These are phyloP conservation scores for Xylaria cubensis DNA, from an alignment of 495 filamentous ascomycete species.

Conservation along the genomic window DNA sequence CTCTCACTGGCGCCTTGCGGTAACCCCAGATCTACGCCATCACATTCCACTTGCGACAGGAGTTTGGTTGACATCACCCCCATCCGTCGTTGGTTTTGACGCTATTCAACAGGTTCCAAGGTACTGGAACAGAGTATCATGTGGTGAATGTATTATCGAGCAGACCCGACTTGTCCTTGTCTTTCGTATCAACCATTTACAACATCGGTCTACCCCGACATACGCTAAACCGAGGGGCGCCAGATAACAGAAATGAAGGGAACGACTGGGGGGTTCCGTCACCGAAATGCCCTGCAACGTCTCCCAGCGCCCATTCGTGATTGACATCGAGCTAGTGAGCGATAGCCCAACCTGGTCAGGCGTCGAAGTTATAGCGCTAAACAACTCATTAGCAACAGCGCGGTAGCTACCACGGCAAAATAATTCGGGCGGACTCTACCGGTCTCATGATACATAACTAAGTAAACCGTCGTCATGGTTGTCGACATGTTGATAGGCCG, in stretches of 20 bases:
- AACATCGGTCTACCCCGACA: not conserved
- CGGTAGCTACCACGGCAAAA: not conserved
- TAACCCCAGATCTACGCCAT: slow-evolving; percentile 14
- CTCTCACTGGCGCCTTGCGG: slow-evolving; percentile 8
- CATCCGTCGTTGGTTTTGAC: slow-evolving; percentile 7
- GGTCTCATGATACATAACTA: not conserved
- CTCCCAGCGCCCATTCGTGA: not conserved
- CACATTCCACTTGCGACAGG: not conserved
- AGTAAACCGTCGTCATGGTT: not conserved
- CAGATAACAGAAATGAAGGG: slow-evolving; percentile 19
- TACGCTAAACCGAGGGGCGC: not conserved
- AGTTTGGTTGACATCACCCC: not conserved
- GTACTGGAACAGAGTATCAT: not conserved
- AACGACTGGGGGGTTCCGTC: slow-evolving; percentile 12
- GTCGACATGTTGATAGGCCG: not conserved
- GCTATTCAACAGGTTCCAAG: slow-evolving; percentile 7
- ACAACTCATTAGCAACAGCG: not conserved
- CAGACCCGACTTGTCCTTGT: not conserved
- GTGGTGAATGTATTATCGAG: not conserved
- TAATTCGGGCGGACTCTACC: not conserved
- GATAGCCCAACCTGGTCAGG: slow-evolving; percentile 3
- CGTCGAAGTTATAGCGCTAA: not conserved
- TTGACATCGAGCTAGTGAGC: not conserved
- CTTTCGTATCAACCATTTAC: not conserved
- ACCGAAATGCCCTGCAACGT: slow-evolving; percentile 4